A percentile compares a stretch with the other conserved stretches of the same genome.
phyloP scores from a whole-genome alignment of 2,329 filamentous ascomycete genomes.

The Aspergillus eucalypticola region DNA sequence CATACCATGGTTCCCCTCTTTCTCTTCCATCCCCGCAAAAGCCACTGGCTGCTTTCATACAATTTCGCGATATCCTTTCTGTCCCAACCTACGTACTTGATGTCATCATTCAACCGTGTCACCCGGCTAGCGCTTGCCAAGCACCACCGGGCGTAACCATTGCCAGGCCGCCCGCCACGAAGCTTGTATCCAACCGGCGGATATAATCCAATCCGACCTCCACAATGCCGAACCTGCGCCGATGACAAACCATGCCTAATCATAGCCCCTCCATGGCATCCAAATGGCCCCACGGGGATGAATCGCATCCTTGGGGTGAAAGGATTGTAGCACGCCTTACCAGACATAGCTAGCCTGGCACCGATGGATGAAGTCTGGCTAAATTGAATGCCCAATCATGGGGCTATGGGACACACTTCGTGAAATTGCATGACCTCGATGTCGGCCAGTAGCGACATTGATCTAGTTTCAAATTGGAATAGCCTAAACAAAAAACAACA shows the following conservation, averaged over 20 bases:
- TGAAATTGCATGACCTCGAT: not conserved
- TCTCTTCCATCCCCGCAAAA: not conserved
- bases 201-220: not conserved
- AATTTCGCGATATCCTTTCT: too few species aligned
- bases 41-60: not conserved
- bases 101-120: not conserved
- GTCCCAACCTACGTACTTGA: not conserved
- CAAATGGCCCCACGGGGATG: constrained; percentile 11
- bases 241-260: constrained; percentile 1
- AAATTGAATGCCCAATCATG: constrained; percentile 7
- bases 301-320: constrained; percentile 1
- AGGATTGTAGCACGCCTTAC: not conserved
- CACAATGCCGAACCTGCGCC: not conserved
- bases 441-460: not conserved
- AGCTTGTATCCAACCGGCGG: constrained; percentile 2
- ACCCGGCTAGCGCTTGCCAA: not conserved
- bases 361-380: constrained; percentile 10
- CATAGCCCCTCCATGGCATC: not conserved
- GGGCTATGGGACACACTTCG: not conserved
- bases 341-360: not conserved
- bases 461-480: not conserved
- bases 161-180: constrained; percentile 7
- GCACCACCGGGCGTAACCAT: not conserved
- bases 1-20: not conserved
- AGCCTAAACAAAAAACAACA: not conserved